Percentiles rank a stretch among this genome's conserved stretches.
Conservation (phyloP, 768 basidiomycete genomes). For the Lactarius deliciosus region DNA sequence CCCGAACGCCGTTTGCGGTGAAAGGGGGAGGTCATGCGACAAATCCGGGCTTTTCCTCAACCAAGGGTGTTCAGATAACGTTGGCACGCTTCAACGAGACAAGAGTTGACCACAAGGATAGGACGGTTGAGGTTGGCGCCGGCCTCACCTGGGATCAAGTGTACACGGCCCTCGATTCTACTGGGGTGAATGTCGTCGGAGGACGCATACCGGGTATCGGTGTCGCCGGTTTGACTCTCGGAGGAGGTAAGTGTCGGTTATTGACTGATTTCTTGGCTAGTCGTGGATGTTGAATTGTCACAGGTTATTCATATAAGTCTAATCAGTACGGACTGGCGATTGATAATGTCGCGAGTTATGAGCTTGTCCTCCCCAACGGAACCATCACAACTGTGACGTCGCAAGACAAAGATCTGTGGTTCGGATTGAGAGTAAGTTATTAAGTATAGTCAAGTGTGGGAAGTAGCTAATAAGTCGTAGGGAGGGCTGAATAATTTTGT, state of each 20-base stretch:
- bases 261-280: neutral
- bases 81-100: constrained; percentile 31
- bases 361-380: constrained; percentile 36
- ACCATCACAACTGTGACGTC: constrained; percentile 7
- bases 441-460: too few species aligned
- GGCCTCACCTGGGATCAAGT: constrained; percentile 35
- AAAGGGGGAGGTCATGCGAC: constrained; percentile 34
- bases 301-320: constrained; percentile 37
- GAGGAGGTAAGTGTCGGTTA: constrained; percentile 30
- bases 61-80: constrained; percentile 33
- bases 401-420: constrained; percentile 11
- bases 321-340: constrained; percentile 38
- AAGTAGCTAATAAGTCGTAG: neutral
- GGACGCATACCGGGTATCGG: constrained; percentile 32
- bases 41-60: constrained; percentile 33
- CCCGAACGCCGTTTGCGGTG: constrained; percentile 27
- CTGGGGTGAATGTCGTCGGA: constrained; percentile 31
- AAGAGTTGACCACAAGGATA: constrained; percentile 6
- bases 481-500: constrained; percentile 19
- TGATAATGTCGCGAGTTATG: constrained; percentile 35
- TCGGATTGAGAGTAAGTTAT: constrained; percentile 8
- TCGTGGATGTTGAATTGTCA: neutral
- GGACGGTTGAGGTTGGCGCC: constrained; percentile 29
- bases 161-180: constrained; percentile 26
- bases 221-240: constrained; percentile 33